These are phyloP conservation scores for Parsonsia alboflavescens DNA, from an alignment of 257 asterid genomes.

Conservation along the genomic window DNA sequence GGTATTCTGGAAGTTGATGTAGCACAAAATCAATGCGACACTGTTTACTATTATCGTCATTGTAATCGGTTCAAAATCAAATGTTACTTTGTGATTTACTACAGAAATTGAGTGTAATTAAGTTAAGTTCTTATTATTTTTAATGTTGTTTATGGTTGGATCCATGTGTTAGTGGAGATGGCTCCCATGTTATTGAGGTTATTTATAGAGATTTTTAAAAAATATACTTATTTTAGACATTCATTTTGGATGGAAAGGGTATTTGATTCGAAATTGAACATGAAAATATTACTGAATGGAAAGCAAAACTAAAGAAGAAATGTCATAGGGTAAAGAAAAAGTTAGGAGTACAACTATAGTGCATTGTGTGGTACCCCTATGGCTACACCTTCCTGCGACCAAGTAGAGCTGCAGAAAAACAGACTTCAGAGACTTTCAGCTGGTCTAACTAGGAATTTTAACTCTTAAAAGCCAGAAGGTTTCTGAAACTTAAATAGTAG, in stretches of 20 bases:
- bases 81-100: neutral
- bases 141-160: too few species aligned
- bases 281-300: too few species aligned
- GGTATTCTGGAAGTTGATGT: neutral
- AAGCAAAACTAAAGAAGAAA: too few species aligned
- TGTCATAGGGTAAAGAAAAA: neutral
- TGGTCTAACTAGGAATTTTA: neutral
- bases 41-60: neutral
- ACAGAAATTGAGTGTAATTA: neutral
- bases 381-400: neutral
- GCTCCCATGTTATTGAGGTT: too few species aligned
- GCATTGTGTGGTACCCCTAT: neutral
- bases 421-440: neutral
- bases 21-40: neutral
- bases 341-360: neutral
- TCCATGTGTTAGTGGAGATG: too few species aligned
- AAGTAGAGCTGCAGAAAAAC: neutral
- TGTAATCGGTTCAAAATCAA: too few species aligned
- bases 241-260: too few species aligned
- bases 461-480: neutral
- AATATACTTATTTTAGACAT: too few species aligned
- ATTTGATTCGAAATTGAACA: too few species aligned
- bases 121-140: too few species aligned
- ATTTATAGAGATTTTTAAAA: too few species aligned
- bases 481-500: neutral